Evolutionary conservation across 108 stramenopile genomes (phyloP).

Genomic region (Nannochloropsis granulata): DNA sequence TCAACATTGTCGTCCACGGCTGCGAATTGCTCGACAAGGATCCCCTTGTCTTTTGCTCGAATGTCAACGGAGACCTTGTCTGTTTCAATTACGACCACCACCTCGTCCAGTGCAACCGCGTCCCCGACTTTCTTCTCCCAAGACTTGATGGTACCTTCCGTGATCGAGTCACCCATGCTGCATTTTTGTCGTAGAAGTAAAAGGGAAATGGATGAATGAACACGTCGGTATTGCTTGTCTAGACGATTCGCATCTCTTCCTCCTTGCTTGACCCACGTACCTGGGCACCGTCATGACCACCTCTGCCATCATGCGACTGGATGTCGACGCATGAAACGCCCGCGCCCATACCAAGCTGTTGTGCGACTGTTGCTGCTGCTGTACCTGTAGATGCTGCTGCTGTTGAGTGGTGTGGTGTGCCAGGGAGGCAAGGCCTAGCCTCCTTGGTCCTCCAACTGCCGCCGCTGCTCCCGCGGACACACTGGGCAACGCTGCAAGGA

Average conservation of each 20-base stretch:
- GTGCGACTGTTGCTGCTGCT: neutral
- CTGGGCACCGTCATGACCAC: neutral
- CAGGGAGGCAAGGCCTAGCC: no score
- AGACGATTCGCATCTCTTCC: no score
- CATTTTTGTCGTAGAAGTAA: no score
- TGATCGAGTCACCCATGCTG: slow-evolving; percentile 62
- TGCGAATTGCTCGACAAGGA: slow-evolving; percentile 23
- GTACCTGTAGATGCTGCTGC: no score
- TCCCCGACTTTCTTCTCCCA: slow-evolving; percentile 45
- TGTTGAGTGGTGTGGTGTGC: no score
- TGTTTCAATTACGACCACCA: slow-evolving; percentile 34
- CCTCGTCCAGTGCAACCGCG: slow-evolving; percentile 29
- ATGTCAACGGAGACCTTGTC: slow-evolving; percentile 41
- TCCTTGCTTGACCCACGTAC: neutral
- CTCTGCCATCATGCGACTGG: neutral
- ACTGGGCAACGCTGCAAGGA: no score
- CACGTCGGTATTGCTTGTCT: no score
- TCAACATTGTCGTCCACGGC: slow-evolving; percentile 15
- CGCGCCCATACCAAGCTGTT: neutral
- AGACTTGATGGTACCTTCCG: slow-evolving; percentile 88
- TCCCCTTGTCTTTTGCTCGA: slow-evolving; percentile 16
- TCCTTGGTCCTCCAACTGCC: no score
- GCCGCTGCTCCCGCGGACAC: no score
- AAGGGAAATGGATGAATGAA: no score
- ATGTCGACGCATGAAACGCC: neutral